These are phyloP conservation scores for Coemansia sp. DNA, from an alignment of 371 early-diverging fungal genomes.

Conservation along the genomic window DNA sequence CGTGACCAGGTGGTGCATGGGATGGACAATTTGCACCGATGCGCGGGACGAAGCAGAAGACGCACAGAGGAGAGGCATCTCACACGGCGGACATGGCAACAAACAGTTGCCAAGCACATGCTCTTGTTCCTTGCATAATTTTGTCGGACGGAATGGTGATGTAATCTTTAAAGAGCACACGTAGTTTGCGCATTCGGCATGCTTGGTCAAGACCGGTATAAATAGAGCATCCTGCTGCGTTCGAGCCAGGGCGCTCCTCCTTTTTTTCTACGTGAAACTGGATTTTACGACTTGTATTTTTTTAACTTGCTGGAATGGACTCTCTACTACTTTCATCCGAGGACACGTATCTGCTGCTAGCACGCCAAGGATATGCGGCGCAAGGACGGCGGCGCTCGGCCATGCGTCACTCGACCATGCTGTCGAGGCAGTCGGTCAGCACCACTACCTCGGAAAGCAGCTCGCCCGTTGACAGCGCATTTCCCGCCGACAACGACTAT, in stretches of 20 bases:
- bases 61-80: neutral
- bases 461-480: neutral
- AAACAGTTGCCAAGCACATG: slow-evolving; percentile 1
- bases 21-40: neutral
- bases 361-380: slow-evolving; percentile 39
- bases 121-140: slow-evolving; percentile 1
- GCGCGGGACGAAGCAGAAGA: neutral
- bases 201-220: neutral
- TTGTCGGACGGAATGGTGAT: neutral
- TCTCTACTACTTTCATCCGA: slow-evolving; percentile 18
- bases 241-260: no score
- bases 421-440: neutral
- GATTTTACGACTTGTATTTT: neutral
- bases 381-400: slow-evolving; percentile 29
- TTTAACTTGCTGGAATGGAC: no score
- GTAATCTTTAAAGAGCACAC: neutral
- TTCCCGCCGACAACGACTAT: neutral
- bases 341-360: slow-evolving; percentile 23
- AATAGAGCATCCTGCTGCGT: neutral
- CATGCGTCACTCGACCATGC: neutral
- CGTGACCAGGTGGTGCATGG: neutral
- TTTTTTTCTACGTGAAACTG: neutral
- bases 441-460: slow-evolving; percentile 3
- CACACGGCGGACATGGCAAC: neutral
- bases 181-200: neutral